Percentiles rank a stretch among this genome's conserved stretches.
These are phyloP conservation scores for Lepidium campestre DNA, from an alignment of 441 rosid genomes.

Conservation along the genomic window DNA sequence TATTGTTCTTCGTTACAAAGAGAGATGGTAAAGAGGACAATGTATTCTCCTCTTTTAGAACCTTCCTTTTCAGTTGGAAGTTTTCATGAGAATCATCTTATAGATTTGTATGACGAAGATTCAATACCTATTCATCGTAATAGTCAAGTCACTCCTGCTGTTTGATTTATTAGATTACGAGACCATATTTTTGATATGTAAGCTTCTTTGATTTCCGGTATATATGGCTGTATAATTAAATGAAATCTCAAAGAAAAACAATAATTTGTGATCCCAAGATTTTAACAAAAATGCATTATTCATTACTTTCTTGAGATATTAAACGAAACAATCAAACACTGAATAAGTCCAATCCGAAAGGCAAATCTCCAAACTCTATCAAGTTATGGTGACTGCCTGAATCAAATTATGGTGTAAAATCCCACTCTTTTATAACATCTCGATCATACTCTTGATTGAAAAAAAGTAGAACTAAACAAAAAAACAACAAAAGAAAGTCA, in stretches of 20 bases:
- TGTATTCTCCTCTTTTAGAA: slow-evolving; percentile 30
- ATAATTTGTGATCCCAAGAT: background rate
- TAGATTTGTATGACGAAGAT: slow-evolving; percentile 46
- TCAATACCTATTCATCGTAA: slow-evolving; percentile 34
- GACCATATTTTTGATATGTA: background rate
- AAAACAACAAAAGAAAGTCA: too few relatives aligned
- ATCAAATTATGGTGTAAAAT: too few relatives aligned
- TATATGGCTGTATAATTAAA: too few relatives aligned
- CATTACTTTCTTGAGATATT: background rate
- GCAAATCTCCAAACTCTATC: too few relatives aligned
- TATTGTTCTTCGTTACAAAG: slow-evolving; percentile 55
- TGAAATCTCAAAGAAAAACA: background rate
- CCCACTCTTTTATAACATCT: too few relatives aligned
- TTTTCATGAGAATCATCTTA: slow-evolving; percentile 16
- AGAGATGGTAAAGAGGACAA: slow-evolving; percentile 43
- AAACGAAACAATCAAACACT: too few relatives aligned
- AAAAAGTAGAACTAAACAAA: too few relatives aligned
- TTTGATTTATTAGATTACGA: background rate
- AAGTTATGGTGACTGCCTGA: too few relatives aligned
- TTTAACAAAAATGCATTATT: background rate
- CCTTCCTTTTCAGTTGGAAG: slow-evolving; percentile 5
- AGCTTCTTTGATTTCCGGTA: background rate
- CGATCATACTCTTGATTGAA: too few relatives aligned
- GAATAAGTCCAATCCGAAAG: too few relatives aligned
- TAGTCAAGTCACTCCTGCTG: slow-evolving; percentile 36